phyloP scores from a whole-genome alignment of 352 stramenopile genomes.

The Globisporangium iwayamae region DNA sequence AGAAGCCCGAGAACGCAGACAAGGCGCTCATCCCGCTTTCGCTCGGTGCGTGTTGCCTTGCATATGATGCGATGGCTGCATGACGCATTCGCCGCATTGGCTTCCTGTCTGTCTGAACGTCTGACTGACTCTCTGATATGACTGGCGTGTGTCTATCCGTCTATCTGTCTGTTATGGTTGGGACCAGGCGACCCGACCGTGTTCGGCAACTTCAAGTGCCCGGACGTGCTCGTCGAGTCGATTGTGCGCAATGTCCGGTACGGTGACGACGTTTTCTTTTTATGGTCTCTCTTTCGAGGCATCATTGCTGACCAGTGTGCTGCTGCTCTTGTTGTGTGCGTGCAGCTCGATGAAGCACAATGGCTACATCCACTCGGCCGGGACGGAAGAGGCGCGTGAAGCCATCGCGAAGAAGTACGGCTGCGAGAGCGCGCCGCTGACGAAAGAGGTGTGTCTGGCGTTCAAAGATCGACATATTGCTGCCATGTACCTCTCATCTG shows the following conservation, averaged over 20 bases:
- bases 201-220: constrained; percentile 90
- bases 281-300: too few species aligned
- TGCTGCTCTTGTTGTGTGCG: neutral
- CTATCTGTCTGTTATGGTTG: neutral
- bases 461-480: neutral
- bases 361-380: constrained; percentile 92
- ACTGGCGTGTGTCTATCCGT: constrained; percentile 4
- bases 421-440: constrained; percentile 45
- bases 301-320: neutral
- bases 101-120: neutral
- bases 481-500: neutral
- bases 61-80: neutral
- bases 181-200: constrained; percentile 87
- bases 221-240: constrained; percentile 79
- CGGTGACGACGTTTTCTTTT: neutral
- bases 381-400: constrained; percentile 74
- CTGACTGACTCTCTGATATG: neutral
- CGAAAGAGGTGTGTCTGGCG: constrained; percentile 53
- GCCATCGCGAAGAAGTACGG: constrained; percentile 89
- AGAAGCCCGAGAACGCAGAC: constrained; percentile 80
- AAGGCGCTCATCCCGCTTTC: constrained; percentile 93
- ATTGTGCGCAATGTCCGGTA: constrained; percentile 64
- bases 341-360: constrained; percentile 81
- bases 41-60: constrained; percentile 45
- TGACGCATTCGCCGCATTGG: constrained; percentile 4